Evolutionary conservation across 2,329 filamentous ascomycete genomes (phyloP), one percentile per base, ranked within the genome.

Genomic region (Penicillium sp.): DNA sequence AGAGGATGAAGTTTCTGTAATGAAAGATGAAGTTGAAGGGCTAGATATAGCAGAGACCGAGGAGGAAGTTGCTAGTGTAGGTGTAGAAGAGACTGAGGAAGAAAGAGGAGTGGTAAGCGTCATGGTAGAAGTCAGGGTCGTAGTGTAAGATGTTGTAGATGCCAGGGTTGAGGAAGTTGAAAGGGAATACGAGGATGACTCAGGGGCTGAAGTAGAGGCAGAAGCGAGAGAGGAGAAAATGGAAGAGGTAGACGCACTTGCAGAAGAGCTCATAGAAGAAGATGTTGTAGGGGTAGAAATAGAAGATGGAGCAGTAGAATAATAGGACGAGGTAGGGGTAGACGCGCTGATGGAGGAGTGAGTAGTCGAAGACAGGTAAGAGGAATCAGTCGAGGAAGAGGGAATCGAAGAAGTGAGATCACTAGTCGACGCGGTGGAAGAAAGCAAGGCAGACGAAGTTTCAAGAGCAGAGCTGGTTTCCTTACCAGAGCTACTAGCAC

Each of bases 391-490:
- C 53, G 51, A 41, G 26, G 54, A 44, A 42, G 45, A 45, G 52
- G 54, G 49, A 57, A 49, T 52, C 49, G 52, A 54, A 32, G 55
- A 45, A 45, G 53, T 53, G 10, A 51, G 39, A 31, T 52, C 43
- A 45, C 40, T 51, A 24, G 51, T 52, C 37, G 57, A 59, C 22
- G 42, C 50, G 46, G 55, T 48, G 43, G 53, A 57, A 52, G 54
- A 54, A 49, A 51, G 40, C 53, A 58, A 55, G 31, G 43, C 44
- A 55, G 57, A 61, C 47, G 53, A 52, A 51, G 52, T 59, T 59
- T 63, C 54, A 61, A 61, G 58, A 44, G 57, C 56, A 57, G 47
- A 56, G 28, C 54, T 59, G 52, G 58, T 55, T 53, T 52, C 51
- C 56, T 59, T 60, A 59, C 56, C 56, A 59, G 56, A 58, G 45